Base-by-base conservation (phyloP, 306 rosid genomes). In the Oxytropis ochrocephala region DNA sequence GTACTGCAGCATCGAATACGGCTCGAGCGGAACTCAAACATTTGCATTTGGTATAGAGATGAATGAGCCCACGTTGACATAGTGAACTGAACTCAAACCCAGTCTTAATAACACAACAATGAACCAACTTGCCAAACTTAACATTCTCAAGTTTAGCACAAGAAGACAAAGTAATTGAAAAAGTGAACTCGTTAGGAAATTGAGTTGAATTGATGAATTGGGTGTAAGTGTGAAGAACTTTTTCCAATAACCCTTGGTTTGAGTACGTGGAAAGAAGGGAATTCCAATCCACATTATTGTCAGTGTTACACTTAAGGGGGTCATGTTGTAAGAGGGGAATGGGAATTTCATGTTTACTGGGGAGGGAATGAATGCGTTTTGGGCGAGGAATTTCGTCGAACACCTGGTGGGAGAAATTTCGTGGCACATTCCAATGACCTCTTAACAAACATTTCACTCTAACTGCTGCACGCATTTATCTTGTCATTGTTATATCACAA, bases 31-130 rank as follows among this genome's bases (percentile, higher is more conserved):
- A 84, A 21, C 17, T 56, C 55, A 92, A 32, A 69, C 19, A 55
- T 64, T 43, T 60, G 78, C 96, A 81, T 70, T 89, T 86, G 29
- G 89, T 85, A 56, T 89, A 89, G 79, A 87, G 73, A 79, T 89
- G 82, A 70, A 89, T 79, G n/a, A 89, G 89, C 24, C 85, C 79
- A 17, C 87, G 85, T 52, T 72, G 82, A 57, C 87, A 84, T 74
- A 78, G 84, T 3, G 86, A 47, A 53, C 36, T 56, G 14, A 61
- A 79, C 47, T 79, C 77, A 8, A 78, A 76, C 9, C 96, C 92
- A 29, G 43, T 56, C 85, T 89, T 86, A 18, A 83, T 30, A 11
- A 74, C 75, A 13, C 61, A 71, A 50, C 77, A 80, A 47, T 92
- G 98, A 42, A 92, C 42, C 38, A 67, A 71, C 51, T 75, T 81